Evolutionary conservation across 352 stramenopile species (phyloP), one percentile per base, ranked within the genome.

Genomic region (Phytophthora sojae): DNA sequence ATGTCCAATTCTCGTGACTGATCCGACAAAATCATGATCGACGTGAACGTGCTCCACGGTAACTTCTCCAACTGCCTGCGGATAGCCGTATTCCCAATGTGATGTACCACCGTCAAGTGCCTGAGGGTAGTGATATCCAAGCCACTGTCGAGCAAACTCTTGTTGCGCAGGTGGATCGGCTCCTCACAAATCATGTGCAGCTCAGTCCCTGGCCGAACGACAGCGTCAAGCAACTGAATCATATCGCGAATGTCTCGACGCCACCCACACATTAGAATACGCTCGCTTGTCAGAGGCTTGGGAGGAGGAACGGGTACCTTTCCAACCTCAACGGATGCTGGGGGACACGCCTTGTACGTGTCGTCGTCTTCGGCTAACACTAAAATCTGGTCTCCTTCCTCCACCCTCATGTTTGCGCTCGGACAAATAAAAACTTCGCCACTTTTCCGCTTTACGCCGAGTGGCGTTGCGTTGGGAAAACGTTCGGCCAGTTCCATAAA

Each of bases 191-290:
- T 81, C 65, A 97, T 89, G 58, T 95, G 84, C 1, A 97, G 60
- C 44, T 96, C 86, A 0, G 81, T 94, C 25, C 71, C 79, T 6
- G 73, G 72, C 1, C 74, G 49, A 4, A 95, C 89, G 11, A 96
- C 65, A 17, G 85, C 79, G 67, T 97, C 89, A 2, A 97, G 82
- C 19, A 96, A 57, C 30, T 82, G 72, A 51, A 97, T 94, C 81
- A 97, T 96, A 57, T 97, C 91, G 21, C 90, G 87, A 54, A 97
- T 92, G 67, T 97, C 91, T 45, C 92, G 86, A 42, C 91, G 86
- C 92, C 90, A 97, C 2, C 92, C 92, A 49, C 87, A 96, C 75
- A 97, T 92, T 25, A 97, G 64, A 62, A 97, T 92, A 17, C 76
- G 77, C 52, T 97, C 90, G 12, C 73, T 64, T n/a, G 61, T 52